Percentiles rank a stretch among this genome's conserved stretches.
phyloP scores from a whole-genome alignment of 306 rosid species.

The Glycyrrhiza uralensis region DNA sequence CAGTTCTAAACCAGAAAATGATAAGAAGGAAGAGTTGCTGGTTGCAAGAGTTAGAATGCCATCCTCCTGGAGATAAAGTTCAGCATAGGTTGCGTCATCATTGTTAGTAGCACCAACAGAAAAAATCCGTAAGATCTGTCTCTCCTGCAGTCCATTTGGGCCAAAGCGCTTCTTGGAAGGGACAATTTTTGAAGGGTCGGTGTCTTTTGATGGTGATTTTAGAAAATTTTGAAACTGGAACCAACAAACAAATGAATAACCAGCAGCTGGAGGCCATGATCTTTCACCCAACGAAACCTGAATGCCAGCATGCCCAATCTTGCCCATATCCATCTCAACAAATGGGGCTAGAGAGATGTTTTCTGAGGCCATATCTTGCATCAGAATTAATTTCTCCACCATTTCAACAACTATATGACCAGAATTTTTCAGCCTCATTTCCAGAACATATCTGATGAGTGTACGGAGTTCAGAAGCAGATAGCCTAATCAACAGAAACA shows the following conservation, averaged over 20 bases:
- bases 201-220: constrained; percentile 68
- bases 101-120: constrained; percentile 86
- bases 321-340: constrained; percentile 95
- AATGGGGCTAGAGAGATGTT: constrained; percentile 85
- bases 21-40: constrained; percentile 73
- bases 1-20: constrained; percentile 88
- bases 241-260: constrained; percentile 99
- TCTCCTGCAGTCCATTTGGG: constrained; percentile 52
- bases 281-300: constrained; percentile 99
- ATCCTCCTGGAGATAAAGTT: constrained; percentile 94
- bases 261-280: constrained; percentile 99
- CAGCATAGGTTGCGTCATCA: constrained; percentile 74
- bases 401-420: constrained; percentile 77
- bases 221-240: constrained; percentile 83
- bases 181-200: constrained; percentile 58
- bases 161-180: constrained; percentile 58
- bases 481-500: constrained; percentile 62
- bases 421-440: constrained; percentile 75
- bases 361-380: constrained; percentile 78
- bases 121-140: constrained; percentile 63
- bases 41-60: constrained; percentile 96
- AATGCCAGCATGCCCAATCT: constrained; percentile 89
- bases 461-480: constrained; percentile 79
- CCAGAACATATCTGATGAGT: constrained; percentile 74
- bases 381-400: constrained; percentile 85